Percentiles rank a stretch among this genome's conserved stretches.
phyloP scores from a whole-genome alignment of 805 yeast species.

The Vanderwaltozyma polyspora region DNA sequence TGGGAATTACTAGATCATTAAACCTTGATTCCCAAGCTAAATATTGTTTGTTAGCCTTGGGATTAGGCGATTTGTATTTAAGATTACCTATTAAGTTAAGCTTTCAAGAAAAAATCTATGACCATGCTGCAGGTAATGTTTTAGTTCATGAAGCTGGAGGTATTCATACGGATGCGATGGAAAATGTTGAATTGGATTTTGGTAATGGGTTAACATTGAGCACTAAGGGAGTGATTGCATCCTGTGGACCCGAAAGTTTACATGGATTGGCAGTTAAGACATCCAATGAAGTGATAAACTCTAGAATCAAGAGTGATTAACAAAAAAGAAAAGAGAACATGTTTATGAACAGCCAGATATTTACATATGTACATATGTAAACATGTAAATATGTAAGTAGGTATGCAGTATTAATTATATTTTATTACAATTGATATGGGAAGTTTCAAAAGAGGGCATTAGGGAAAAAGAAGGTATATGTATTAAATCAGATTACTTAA shows the following conservation, averaged over 20 bases:
- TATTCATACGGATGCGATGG: conserved; percentile 63
- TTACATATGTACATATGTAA: no score
- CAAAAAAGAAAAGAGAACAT: no score
- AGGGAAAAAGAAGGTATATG: no score
- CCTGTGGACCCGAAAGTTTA: conserved; percentile 28
- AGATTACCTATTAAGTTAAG: conserved; percentile 69
- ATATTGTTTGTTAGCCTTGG: conserved; percentile 82
- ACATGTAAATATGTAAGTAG: no score
- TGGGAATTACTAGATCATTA: conserved; percentile 56
- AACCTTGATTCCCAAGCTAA: conserved; percentile 94
- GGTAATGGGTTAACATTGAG: conserved; percentile 70
- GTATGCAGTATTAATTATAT: no score
- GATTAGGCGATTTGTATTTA: conserved; percentile 85
- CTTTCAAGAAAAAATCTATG: conserved; percentile 95
- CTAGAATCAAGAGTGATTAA: conserved; percentile 7
- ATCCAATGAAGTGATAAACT: conserved; percentile 14
- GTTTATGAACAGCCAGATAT: background rate
- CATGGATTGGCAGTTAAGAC: conserved; percentile 19
- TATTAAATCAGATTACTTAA: no score
- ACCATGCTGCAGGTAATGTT: conserved; percentile 92
- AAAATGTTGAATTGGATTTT: conserved; percentile 65
- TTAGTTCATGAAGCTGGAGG: conserved; percentile 89
- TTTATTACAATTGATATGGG: no score
- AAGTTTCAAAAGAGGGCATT: no score
- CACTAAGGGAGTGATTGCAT: conserved; percentile 91